Conservation (phyloP, 2,329 filamentous ascomycete genomes). For the Magnaporthiopsis poae region DNA sequence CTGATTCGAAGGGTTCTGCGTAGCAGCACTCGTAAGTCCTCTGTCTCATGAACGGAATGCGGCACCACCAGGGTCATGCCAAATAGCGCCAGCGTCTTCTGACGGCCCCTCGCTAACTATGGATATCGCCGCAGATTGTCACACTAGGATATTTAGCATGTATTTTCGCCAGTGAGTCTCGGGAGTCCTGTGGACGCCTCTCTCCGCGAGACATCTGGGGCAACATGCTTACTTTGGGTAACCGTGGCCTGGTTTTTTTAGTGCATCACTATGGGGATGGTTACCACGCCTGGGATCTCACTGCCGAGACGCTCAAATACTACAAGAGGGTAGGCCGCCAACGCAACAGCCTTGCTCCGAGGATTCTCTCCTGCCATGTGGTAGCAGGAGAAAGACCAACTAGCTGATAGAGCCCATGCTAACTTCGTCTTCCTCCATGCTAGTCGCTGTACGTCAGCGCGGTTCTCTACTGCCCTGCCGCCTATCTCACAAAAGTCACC, state of each 20-base stretch:
- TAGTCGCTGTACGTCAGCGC: conserved; percentile 13
- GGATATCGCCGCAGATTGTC: neutral
- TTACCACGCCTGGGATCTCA: conserved; percentile 2
- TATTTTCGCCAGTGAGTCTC: neutral
- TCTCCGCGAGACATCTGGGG: too few relatives aligned
- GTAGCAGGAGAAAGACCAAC: too few relatives aligned
- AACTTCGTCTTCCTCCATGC: too few relatives aligned
- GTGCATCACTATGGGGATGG: conserved; percentile 2
- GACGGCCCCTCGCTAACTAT: neutral
- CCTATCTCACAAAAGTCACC: conserved; percentile 17
- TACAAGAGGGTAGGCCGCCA: neutral
- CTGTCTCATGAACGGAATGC: neutral
- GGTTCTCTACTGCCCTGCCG: conserved; percentile 16
- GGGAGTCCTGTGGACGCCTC: too few relatives aligned
- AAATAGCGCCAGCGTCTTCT: too few relatives aligned
- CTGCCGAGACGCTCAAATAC: neutral
- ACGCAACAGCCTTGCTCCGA: neutral
- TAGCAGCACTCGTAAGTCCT: neutral
- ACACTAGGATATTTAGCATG: neutral
- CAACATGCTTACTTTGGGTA: neutral
- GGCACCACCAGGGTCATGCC: too few relatives aligned
- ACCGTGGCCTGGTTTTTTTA: neutral
- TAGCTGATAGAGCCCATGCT: too few relatives aligned
- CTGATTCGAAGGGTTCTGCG: neutral
- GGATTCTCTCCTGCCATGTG: too few relatives aligned